Conservation (phyloP, 169 alveolate species). For the Besnoitia besnoiti region DNA sequence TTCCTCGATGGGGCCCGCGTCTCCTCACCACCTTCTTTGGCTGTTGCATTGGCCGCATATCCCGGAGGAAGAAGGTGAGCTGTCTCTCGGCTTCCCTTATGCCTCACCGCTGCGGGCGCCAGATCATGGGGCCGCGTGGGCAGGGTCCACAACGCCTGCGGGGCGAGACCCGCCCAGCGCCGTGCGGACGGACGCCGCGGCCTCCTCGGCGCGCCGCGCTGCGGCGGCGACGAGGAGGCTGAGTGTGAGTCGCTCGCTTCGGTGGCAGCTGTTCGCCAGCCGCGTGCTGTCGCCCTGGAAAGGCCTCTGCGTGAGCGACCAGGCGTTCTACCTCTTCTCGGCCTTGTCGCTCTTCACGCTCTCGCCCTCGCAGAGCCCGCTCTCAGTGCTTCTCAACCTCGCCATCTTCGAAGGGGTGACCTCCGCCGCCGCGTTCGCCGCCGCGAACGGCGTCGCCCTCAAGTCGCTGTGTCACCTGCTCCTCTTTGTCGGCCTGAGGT, state of each 20-base stretch:
- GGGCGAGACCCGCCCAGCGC: background rate
- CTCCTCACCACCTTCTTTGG: background rate
- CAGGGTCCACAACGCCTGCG: background rate
- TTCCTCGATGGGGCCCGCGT: background rate
- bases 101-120: background rate
- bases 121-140: background rate
- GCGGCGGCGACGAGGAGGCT: background rate
- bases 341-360: conserved; percentile 10
- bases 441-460: conserved; percentile 49
- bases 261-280: background rate
- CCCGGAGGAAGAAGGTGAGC: background rate
- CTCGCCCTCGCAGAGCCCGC: conserved; percentile 32
- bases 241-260: conserved; percentile 1
- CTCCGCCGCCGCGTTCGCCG: conserved; percentile 61
- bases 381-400: conserved; percentile 44
- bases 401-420: conserved; percentile 52
- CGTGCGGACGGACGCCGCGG: background rate
- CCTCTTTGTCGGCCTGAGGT: conserved; percentile 56
- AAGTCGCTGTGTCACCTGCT: conserved; percentile 28
- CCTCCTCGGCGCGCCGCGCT: background rate
- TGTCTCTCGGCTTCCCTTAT: background rate
- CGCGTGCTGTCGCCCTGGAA: background rate
- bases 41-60: conserved; percentile 20
- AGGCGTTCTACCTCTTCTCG: conserved; percentile 29
- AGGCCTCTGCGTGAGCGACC: conserved; percentile 38